A percentile compares a stretch with the other conserved stretches of the same genome.
Evolutionary conservation across 2,329 filamentous ascomycete species (phyloP).

Genomic region (Aspergillus pseudoviridinutans): DNA sequence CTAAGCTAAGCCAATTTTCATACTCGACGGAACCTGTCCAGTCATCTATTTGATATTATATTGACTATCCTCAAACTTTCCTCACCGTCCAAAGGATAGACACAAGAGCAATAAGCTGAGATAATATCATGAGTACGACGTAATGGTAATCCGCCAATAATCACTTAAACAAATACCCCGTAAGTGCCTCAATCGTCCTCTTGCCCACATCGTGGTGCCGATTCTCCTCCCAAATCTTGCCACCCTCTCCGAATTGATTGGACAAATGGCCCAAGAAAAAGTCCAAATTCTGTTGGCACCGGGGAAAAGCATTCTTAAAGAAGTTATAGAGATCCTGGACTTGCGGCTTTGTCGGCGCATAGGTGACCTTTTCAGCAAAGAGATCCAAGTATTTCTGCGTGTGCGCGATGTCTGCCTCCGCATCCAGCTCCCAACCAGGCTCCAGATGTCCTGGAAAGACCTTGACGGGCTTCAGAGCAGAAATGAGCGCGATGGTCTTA

Average conservation of each 20-base stretch:
- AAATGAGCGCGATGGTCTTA: slow-evolving; percentile 23
- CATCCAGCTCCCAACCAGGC: slow-evolving; percentile 24
- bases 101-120: no score
- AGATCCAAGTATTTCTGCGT: slow-evolving; percentile 27
- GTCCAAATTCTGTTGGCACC: slow-evolving; percentile 28
- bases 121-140: no score
- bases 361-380: slow-evolving; percentile 26
- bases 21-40: no score
- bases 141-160: neutral
- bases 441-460: slow-evolving; percentile 28
- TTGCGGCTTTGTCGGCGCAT: slow-evolving; percentile 19
- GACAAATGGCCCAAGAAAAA: slow-evolving; percentile 33
- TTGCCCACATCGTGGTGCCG: slow-evolving; percentile 21
- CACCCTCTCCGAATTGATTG: slow-evolving; percentile 31
- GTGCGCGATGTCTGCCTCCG: slow-evolving; percentile 24
- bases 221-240: slow-evolving; percentile 30
- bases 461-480: slow-evolving; percentile 23
- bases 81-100: no score
- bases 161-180: slow-evolving; percentile 15
- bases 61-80: no score
- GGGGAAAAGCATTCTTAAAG: slow-evolving; percentile 27
- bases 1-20: no score
- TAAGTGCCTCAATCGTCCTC: slow-evolving; percentile 11
- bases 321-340: slow-evolving; percentile 27
- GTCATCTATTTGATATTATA: no score